A percentile compares a stretch with the other conserved stretches of the same genome.
Evolutionary conservation across 2,329 filamentous ascomycete species (phyloP).

Genomic region (Arachnopeziza araneosa): DNA sequence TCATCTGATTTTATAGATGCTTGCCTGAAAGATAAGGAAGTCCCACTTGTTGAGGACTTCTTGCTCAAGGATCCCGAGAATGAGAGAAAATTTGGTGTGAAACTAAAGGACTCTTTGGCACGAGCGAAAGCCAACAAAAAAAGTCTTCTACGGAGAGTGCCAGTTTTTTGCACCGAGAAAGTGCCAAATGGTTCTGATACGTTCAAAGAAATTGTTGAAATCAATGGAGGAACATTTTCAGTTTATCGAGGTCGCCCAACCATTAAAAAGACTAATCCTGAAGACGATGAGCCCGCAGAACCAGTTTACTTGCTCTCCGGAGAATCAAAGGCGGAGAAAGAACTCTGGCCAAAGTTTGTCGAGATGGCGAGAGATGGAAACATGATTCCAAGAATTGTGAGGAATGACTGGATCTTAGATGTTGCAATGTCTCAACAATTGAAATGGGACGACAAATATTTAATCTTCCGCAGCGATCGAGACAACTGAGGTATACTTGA

Average conservation of each 20-base stretch:
- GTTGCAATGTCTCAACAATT: slow-evolving; percentile 85
- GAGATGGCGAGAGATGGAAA: slow-evolving; percentile 72
- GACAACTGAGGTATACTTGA: not conserved
- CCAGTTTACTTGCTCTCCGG: slow-evolving; percentile 82
- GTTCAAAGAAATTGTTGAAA: slow-evolving; percentile 78
- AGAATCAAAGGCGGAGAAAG: slow-evolving; percentile 58
- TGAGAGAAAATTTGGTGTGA: slow-evolving; percentile 67
- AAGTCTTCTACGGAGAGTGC: slow-evolving; percentile 67
- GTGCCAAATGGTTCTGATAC: slow-evolving; percentile 79
- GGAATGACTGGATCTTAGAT: slow-evolving; percentile 83
- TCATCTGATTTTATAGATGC: slow-evolving; percentile 73
- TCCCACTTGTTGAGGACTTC: slow-evolving; percentile 61
- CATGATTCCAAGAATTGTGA: slow-evolving; percentile 76
- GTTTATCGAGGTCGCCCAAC: slow-evolving; percentile 67
- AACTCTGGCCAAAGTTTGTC: slow-evolving; percentile 74
- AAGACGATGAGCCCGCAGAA: slow-evolving; percentile 55
- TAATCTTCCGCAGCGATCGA: slow-evolving; percentile 23
- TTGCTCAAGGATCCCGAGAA: slow-evolving; percentile 64
- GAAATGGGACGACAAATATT: slow-evolving; percentile 58
- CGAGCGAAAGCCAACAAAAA: slow-evolving; percentile 73
- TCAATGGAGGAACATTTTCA: slow-evolving; percentile 81
- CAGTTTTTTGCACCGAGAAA: slow-evolving; percentile 77
- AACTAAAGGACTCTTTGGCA: slow-evolving; percentile 59
- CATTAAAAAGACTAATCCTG: slow-evolving; percentile 56
- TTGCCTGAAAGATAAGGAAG: slow-evolving; percentile 62